phyloP scores from a whole-genome alignment of 208 protist species.

The Wallacemonas sp. region DNA sequence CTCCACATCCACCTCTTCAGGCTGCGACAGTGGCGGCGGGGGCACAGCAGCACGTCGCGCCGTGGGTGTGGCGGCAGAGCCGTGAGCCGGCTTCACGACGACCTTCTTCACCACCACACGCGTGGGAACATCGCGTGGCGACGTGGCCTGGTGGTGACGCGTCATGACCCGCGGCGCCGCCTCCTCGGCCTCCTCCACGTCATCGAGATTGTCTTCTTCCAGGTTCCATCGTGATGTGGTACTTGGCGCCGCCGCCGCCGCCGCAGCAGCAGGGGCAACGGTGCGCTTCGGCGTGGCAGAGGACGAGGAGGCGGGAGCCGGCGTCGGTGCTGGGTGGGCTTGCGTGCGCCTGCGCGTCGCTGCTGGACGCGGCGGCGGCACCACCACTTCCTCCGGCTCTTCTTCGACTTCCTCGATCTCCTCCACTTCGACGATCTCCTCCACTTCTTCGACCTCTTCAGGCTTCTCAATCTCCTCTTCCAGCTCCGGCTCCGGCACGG shows the following conservation, averaged over 20 bases:
- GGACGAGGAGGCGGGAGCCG: too few relatives aligned
- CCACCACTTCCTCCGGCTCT: conserved; percentile 17
- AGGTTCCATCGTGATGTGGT: conserved; percentile 6
- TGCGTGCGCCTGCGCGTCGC: too few relatives aligned
- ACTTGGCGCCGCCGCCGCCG: too few relatives aligned
- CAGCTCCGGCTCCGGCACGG: conserved; percentile 12
- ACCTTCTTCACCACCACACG: neutral
- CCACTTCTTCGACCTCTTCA: conserved; percentile 25
- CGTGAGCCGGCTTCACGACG: too few relatives aligned
- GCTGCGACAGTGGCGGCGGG: neutral
- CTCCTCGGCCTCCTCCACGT: conserved; percentile 6
- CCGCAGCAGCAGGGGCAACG: neutral
- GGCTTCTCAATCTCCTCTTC: conserved; percentile 19
- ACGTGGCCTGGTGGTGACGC: neutral
- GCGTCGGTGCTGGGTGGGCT: too few relatives aligned
- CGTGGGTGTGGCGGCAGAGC: too few relatives aligned
- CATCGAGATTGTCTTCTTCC: neutral
- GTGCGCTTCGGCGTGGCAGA: neutral
- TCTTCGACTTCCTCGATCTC: too few relatives aligned
- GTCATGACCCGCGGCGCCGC: neutral
- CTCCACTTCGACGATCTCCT: conserved; percentile 20
- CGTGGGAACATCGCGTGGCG: conserved; percentile 17
- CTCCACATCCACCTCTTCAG: conserved; percentile 1
- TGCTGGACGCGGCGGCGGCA: neutral
- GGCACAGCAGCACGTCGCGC: too few relatives aligned